Conservation (phyloP, 1,139 yeast genomes). For the Wickerhamiella infanticola region DNA sequence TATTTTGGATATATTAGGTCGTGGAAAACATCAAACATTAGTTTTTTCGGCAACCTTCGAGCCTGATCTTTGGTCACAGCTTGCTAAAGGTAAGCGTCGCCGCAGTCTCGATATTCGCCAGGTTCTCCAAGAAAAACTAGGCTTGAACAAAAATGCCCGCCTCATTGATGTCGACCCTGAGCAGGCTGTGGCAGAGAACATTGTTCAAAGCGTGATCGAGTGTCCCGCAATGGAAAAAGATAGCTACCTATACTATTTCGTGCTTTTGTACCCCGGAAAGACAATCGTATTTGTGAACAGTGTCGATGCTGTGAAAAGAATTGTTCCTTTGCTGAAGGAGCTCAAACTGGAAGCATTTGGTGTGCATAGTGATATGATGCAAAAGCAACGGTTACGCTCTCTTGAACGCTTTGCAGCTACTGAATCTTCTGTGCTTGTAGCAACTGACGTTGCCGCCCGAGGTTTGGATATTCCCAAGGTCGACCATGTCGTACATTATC, state of each 20-base stretch:
- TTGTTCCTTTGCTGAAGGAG: constrained; percentile 59
- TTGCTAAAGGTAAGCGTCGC: constrained; percentile 31
- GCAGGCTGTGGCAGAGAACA: constrained; percentile 56
- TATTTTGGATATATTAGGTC: constrained; percentile 40
- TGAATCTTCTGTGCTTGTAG: constrained; percentile 52
- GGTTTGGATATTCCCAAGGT: constrained; percentile 88
- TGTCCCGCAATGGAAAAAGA: constrained; percentile 89
- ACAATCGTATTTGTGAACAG: constrained; percentile 88
- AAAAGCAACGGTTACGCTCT: constrained; percentile 77
- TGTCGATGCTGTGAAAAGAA: constrained; percentile 79
- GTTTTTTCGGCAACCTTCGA: constrained; percentile 94
- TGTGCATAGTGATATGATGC: constrained; percentile 88
- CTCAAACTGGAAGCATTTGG: constrained; percentile 62
- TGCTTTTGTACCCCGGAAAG: constrained; percentile 74
- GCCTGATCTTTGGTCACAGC: constrained; percentile 60
- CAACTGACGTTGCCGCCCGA: constrained; percentile 97
- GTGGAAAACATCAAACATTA: constrained; percentile 65
- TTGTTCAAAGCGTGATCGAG: constrained; percentile 79
- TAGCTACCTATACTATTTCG: constrained; percentile 72
- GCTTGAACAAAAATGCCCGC: constrained; percentile 30
- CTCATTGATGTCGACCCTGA: constrained; percentile 81
- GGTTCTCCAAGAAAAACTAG: constrained; percentile 24
- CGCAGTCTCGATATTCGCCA: constrained; percentile 24
- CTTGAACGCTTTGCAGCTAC: constrained; percentile 46
- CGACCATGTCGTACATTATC: constrained; percentile 91